These are phyloP conservation scores for Chlorella variabilis DNA, from an alignment of 163 green algal genomes.

Conservation along the genomic window DNA sequence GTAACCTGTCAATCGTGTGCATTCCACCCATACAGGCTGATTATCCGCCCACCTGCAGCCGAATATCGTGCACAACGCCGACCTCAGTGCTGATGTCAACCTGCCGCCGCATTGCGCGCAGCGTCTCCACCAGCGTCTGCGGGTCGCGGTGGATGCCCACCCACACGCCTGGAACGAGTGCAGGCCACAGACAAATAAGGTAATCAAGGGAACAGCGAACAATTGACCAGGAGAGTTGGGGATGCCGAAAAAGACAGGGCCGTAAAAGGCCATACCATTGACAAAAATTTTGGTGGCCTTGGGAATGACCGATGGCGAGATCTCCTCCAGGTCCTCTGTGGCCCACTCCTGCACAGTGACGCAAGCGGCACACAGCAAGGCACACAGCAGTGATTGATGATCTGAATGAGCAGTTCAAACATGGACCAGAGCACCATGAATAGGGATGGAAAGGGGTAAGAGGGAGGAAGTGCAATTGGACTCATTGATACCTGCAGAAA, in stretches of 20 bases:
- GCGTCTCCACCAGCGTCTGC: constrained; percentile 84
- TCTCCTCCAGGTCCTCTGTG: constrained; percentile 94
- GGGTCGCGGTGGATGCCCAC: constrained; percentile 94
- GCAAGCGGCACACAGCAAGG: neutral
- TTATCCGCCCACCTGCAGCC: constrained; percentile 24
- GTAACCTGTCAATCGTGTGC: no score
- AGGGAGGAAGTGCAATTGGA: no score
- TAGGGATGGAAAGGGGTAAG: no score
- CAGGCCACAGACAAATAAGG: no score
- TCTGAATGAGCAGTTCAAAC: no score
- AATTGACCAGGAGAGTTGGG: no score
- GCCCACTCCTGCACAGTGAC: constrained; percentile 82
- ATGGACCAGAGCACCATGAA: no score
- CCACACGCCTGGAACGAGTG: constrained; percentile 66
- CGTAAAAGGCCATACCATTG: no score
- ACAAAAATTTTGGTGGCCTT: constrained; percentile 94
- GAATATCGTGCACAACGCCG: constrained; percentile 65
- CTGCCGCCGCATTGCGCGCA: constrained; percentile 88
- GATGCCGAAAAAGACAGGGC: no score
- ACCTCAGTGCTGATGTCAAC: constrained; percentile 74
- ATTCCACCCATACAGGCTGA: no score
- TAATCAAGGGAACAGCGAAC: neutral
- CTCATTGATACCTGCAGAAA: constrained; percentile 89
- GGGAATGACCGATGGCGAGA: constrained; percentile 83
- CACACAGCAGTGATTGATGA: neutral